phyloP scores from a whole-genome alignment of 2,329 filamentous ascomycete species.

The Curvularia spicifera region DNA sequence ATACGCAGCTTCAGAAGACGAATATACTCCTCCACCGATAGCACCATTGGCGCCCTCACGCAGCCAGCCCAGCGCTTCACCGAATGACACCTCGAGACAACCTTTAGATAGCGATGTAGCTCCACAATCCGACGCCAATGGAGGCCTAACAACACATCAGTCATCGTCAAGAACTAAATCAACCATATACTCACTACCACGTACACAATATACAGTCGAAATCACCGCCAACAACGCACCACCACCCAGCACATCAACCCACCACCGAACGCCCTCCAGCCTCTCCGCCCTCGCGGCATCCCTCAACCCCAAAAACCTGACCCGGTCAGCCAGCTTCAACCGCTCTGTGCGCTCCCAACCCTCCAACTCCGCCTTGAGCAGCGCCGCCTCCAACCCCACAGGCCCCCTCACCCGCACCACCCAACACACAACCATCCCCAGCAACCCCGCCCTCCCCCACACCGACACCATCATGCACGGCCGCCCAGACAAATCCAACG shows the following conservation, averaged over 20 bases:
- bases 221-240: not conserved
- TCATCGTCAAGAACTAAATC: slow-evolving; percentile 17
- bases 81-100: not conserved
- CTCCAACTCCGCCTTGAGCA: slow-evolving; percentile 10
- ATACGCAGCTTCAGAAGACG: slow-evolving; percentile 11
- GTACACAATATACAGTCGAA: slow-evolving; percentile 4
- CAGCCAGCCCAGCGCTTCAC: slow-evolving; percentile 7
- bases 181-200: slow-evolving; percentile 1
- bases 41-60: slow-evolving; percentile 25
- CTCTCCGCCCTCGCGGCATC: slow-evolving; percentile 8
- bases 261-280: slow-evolving; percentile 13
- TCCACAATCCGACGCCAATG: not conserved
- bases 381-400: no score
- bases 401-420: slow-evolving; percentile 14
- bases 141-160: slow-evolving; percentile 2
- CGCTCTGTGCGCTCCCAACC: slow-evolving; percentile 12
- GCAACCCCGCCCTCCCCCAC: slow-evolving; percentile 17
- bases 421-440: slow-evolving; percentile 28
- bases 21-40: slow-evolving; percentile 16
- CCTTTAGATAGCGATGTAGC: not conserved
- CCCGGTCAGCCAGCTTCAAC: slow-evolving; percentile 18
- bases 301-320: slow-evolving; percentile 2
- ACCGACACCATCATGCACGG: slow-evolving; percentile 42
- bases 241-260: slow-evolving; percentile 2
- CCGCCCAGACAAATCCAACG: slow-evolving; percentile 49